Evolutionary conservation across 805 yeast genomes (phyloP).

Genomic region (Lachancea mirantina): DNA sequence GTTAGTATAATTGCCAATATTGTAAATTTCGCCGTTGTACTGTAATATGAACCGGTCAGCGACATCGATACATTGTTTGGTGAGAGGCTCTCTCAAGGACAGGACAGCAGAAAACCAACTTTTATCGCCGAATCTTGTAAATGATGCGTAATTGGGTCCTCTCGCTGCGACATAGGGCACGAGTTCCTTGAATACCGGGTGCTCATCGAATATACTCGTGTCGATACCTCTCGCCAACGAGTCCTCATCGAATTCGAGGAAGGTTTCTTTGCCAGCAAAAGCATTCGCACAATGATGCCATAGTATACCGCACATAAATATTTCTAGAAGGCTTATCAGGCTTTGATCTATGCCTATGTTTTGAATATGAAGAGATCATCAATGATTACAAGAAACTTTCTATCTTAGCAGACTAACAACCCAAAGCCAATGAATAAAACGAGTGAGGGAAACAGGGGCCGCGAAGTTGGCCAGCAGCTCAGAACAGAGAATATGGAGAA

Average conservation of each 20-base stretch:
- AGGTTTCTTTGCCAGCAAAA: slow-evolving; percentile 8
- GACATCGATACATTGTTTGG: slow-evolving; percentile 56
- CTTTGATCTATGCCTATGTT: too few relatives aligned
- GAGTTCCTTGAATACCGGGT: slow-evolving; percentile 29
- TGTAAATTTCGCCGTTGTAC: slow-evolving; percentile 89
- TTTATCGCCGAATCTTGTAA: slow-evolving; percentile 10
- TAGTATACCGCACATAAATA: slow-evolving; percentile 62
- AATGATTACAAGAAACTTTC: too few relatives aligned
- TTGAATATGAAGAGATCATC: too few relatives aligned
- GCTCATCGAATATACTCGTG: background rate
- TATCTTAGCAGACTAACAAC: too few relatives aligned
- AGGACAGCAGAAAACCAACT: slow-evolving; percentile 63
- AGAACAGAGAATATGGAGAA: background rate
- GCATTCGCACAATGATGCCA: slow-evolving; percentile 24
- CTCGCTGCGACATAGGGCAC: slow-evolving; percentile 44
- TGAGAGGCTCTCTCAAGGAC: slow-evolving; percentile 72
- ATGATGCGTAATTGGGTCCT: slow-evolving; percentile 56
- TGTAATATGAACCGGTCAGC: slow-evolving; percentile 45
- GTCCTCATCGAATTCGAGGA: slow-evolving; percentile 16
- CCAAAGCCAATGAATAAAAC: too few relatives aligned
- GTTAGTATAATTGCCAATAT: slow-evolving; percentile 46
- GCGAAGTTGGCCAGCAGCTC: background rate
- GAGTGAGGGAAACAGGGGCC: too few relatives aligned
- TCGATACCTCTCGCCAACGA: background rate
- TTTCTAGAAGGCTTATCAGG: too few relatives aligned